Evolutionary conservation across 176 grass and related monocot genomes (phyloP), one percentile per base, ranked within the genome.

Genomic region (Oryza meyeriana): DNA sequence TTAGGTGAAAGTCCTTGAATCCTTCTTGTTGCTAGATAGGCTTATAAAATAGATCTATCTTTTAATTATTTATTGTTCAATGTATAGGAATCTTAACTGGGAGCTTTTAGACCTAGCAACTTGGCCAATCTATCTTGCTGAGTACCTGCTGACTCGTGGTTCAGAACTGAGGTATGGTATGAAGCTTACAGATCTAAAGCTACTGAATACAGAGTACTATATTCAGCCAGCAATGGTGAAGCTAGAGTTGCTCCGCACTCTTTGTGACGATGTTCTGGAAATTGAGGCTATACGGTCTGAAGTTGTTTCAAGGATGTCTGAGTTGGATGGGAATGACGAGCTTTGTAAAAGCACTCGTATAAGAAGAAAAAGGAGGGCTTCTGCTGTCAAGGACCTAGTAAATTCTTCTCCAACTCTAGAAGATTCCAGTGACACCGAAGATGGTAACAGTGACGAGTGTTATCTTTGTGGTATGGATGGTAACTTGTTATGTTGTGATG

Each of bases 11-110:
- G 61, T 68, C 58, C 50, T 80, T 52, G 10, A 77, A 62, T 71
- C 25, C 63, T 74, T 64, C 12, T 70, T 71, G 20, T 55, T 55
- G 48, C 6, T 31, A 39, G 4, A 58, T 79, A 67, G 48, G 12
- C 7, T 59, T 82, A 24, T 30, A 42, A 2, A 17, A 26, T 18
- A n/a, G 40, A 6, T 10, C 36, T 75, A 8, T 71, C 25, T 76
- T 81, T 41, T 57, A 78, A 72, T 86, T 40, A 70, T 81, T 45
- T 70, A 38, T 29, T 73, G 27, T 79, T 69, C 28, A 89, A 45
- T 90, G 30, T 79, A 55, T 85, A 99, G 97, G 93, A 94, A 88
- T 84, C 91, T 99, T 75, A 99, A 99, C 69, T 99, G 97, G 97
- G 93, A 93, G 69, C 87, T 99, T 18, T 81, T 99, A 64, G 93